Evolutionary conservation across 495 filamentous ascomycete species (phyloP).

Genomic region (Filosporella fistucella): DNA sequence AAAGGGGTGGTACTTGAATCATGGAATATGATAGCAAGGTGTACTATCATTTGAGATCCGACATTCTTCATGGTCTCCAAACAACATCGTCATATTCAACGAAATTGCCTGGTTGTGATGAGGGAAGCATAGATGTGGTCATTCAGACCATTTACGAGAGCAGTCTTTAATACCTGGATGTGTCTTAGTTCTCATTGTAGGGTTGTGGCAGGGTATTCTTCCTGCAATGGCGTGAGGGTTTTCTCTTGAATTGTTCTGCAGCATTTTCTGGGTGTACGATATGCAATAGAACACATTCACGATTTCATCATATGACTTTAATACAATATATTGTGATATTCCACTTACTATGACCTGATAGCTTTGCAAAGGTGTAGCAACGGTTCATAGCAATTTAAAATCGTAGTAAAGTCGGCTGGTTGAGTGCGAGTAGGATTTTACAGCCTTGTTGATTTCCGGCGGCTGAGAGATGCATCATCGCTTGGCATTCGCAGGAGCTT

Average conservation of each 20-base stretch:
- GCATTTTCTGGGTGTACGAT: slow-evolving; percentile 27
- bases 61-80: slow-evolving; percentile 6
- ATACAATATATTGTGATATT: not conserved
- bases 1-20: slow-evolving; percentile 18
- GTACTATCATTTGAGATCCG: slow-evolving; percentile 3
- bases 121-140: slow-evolving; percentile 11
- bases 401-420: no score
- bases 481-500: slow-evolving; percentile 5
- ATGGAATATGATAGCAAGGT: slow-evolving; percentile 3
- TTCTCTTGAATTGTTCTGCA: slow-evolving; percentile 18
- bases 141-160: slow-evolving; percentile 13
- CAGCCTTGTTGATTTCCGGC: no score
- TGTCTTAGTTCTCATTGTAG: slow-evolving; percentile 15
- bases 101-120: slow-evolving; percentile 3
- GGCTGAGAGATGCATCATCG: slow-evolving; percentile 16
- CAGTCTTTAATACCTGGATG: slow-evolving; percentile 27
- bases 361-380: no score
- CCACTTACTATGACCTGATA: no score
- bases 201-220: slow-evolving; percentile 17
- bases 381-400: no score
- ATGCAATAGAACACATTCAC: slow-evolving; percentile 24
- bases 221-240: slow-evolving; percentile 22
- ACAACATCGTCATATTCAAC: slow-evolving; percentile 7
- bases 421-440: no score
- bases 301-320: not conserved